Evolutionary conservation across 257 asterid genomes (phyloP), one percentile per base, ranked within the genome.

Genomic region (Solanum peruvianum): DNA sequence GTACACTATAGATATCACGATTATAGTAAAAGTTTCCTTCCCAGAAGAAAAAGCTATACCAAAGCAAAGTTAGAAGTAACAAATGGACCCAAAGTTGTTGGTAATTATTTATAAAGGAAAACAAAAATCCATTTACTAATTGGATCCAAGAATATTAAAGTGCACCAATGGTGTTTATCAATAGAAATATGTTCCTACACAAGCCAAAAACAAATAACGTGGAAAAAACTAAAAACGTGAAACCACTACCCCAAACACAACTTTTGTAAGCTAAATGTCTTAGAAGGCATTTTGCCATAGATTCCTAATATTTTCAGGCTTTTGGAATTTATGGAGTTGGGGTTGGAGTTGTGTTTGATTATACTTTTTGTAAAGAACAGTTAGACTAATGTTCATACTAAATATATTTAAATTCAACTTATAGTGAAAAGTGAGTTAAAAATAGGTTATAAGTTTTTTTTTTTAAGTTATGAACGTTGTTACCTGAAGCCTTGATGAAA

Each of bases 401-500:
- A 27, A 67, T 67, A 11, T 27, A 27, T 10, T 67, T 27, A 67
- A 67, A 67, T 67, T 27, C 39, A 67, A 67, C 39, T 14, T 7
- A 29, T 6, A 29, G 23, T 29, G 75, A 29, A 29, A 29, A 67
- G 41, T 29, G 41, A 67, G 3, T 29, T 29, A 16, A 31, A 14
- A 67, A 14, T 29, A 67, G 20, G 75, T 67, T 67, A 67, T 67
- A 27, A 67, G 75, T 29, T 27, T 6, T 67, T 67, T 67, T 27
- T 27, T 27, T 31, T 12, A 18, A 67, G 82, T 69, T 47, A 71
- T 62, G 25, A 35, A 44, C 45, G 60, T 33, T 66, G 89, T 84
- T 41, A 94, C 99, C 98, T 97, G 99, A 90, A 97, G 97, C 86
- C 70, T 93, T 85, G 99, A 81, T 39, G 99, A 95, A 86, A 94